These are phyloP conservation scores for Chlamydomonas urium DNA, from an alignment of 139 green algal genomes.

Conservation along the genomic window DNA sequence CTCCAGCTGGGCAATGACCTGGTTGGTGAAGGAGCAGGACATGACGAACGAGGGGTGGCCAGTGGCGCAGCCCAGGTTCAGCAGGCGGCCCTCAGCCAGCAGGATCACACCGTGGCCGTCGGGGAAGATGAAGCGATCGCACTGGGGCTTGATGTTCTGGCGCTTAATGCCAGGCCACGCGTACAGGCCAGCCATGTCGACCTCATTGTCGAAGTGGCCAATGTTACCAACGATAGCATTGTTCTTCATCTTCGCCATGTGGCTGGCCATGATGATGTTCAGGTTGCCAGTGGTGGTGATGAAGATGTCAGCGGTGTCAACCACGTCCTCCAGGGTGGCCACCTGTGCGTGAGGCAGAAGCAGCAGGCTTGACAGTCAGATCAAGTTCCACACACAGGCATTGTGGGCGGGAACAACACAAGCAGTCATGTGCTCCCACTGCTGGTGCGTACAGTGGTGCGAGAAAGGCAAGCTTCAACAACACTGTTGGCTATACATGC, in stretches of 20 bases:
- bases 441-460: too few species aligned
- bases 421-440: too few species aligned
- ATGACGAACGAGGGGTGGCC: conserved; percentile 99
- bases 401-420: too few species aligned
- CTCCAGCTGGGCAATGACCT: conserved; percentile 99
- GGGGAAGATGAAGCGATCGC: conserved; percentile 97
- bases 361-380: too few species aligned
- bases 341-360: too few species aligned
- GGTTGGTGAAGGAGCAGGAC: conserved; percentile 99
- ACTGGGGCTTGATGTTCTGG: conserved; percentile 98
- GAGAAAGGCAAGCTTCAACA: too few species aligned
- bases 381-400: too few species aligned
- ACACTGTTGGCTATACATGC: too few species aligned
- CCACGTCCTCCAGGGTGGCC: conserved; percentile 77
- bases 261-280: conserved; percentile 93
- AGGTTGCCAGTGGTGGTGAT: conserved; percentile 97
- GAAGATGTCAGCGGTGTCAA: conserved; percentile 93
- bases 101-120: conserved; percentile 97
- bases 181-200: conserved; percentile 95
- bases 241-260: conserved; percentile 99
- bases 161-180: conserved; percentile 87
- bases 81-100: conserved; percentile 96
- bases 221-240: conserved; percentile 99
- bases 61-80: conserved; percentile 99
- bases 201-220: conserved; percentile 99